Evolutionary conservation across 345 rosid species (phyloP), one percentile per base, ranked within the genome.

Genomic region (Trapa bicornis): DNA sequence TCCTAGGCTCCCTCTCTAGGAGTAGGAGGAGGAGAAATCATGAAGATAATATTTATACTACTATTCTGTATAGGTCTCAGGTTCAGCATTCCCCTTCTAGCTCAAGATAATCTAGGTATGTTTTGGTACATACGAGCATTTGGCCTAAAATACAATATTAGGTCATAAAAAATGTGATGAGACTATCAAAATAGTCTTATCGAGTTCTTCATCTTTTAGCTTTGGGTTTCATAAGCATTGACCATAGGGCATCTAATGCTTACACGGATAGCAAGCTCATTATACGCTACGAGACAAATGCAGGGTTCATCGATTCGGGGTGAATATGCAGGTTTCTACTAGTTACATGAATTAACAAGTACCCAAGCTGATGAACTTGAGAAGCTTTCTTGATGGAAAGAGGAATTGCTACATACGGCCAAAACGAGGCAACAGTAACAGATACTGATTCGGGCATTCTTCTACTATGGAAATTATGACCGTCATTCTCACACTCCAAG

Each of bases 341-440:
- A 35, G 9, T 11, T 64, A 37, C 1, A 17, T 64, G 1, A 37
- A 22, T 10, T 22, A 8, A 5, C 66, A 47, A 15, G 41, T 13
- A 29, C 29, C 29, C 0, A 22, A 22, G 0, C 14, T 56, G 7
- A 53, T 36, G 69, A 37, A 33, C 1, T 32, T 75, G 11, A 68
- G 72, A 52, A 67, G 0, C 70, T 81, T 71, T 37, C 83, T 79
- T 5, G 64, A 62, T 2, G 80, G 73, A 13, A 36, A 12, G 60
- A 73, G 75, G 57, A 79, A 71, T 13, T 82, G 83, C 42, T 82
- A 77, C 68, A 17, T 70, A 2, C 65, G 56, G 4, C 42, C 80
- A 5, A 36, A 33, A 0, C 70, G 0, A 22, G 29, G 29, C 29
- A 22, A 22, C 0, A 22, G 29, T 22, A 22, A 22, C 29, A 22